These are phyloP conservation scores for Fusarium virguliforme DNA, from an alignment of 2,329 filamentous ascomycete genomes.

Conservation along the genomic window DNA sequence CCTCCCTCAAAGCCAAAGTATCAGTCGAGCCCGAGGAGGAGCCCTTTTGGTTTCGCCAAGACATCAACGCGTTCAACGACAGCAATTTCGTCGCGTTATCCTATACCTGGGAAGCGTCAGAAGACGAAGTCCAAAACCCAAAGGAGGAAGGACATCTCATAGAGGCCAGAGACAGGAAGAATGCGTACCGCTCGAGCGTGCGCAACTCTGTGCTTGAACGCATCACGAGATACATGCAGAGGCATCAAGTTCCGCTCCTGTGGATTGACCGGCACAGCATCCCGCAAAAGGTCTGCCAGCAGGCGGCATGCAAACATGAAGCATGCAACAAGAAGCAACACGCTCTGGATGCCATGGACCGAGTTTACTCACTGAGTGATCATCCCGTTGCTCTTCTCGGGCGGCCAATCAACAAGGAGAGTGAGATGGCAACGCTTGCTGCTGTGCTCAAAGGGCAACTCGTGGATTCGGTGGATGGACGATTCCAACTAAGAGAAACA, in stretches of 20 bases:
- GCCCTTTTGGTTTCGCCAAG: conserved; percentile 32
- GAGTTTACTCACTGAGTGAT: conserved; percentile 52
- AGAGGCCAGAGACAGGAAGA: conserved; percentile 16
- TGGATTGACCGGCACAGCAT: conserved; percentile 55
- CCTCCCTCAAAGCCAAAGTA: neutral
- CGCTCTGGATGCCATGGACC: conserved; percentile 54
- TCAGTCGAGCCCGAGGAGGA: neutral
- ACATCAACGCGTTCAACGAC: conserved; percentile 28
- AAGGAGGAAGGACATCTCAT: conserved; percentile 22
- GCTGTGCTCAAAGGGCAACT: conserved; percentile 44
- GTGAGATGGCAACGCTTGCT: conserved; percentile 28
- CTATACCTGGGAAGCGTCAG: conserved; percentile 41
- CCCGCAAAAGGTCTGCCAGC: conserved; percentile 44
- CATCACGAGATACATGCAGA: conserved; percentile 47
- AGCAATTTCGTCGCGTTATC: conserved; percentile 32
- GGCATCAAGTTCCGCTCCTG: conserved; percentile 37
- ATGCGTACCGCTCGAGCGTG: conserved; percentile 37
- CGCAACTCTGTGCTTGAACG: conserved; percentile 49
- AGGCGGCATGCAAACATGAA: conserved; percentile 29
- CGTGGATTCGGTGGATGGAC: conserved; percentile 27
- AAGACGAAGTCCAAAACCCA: conserved; percentile 21
- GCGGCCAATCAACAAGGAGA: conserved; percentile 28
- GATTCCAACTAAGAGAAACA: conserved; percentile 15
- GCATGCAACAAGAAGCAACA: conserved; percentile 48
- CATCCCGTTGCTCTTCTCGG: conserved; percentile 53